Conservation (phyloP, 129 eudicot genomes). For the Daucus carota region DH1_v3.0 NC_030386.2:33944001-33944500, state of each 20-base stretch:
- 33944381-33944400: conserved; percentile 6
- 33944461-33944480: conserved; percentile 8
- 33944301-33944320: conserved; percentile 13
- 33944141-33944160: conserved; percentile 29
- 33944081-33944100: conserved; percentile 57
- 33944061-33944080: conserved; percentile 72
- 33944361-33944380: conserved; percentile 1
- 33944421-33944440: conserved; percentile 1
- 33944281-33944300: conserved; percentile 9
- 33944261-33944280: not conserved
- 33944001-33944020: not conserved
- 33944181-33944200: conserved; percentile 7
- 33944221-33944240: conserved; percentile 11
- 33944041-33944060: conserved; percentile 67
- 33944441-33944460: conserved; percentile 12
- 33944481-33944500: conserved; percentile 11
- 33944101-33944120: conserved; percentile 58
- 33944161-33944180: conserved; percentile 10
- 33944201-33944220: conserved; percentile 4
- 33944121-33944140: conserved; percentile 54
- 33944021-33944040: conserved; percentile 68
- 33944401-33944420: not conserved
- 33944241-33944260: conserved; percentile 2
- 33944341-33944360: conserved; percentile 11
- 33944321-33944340: conserved; percentile 9